Conservation (phyloP, 1,284 basidiomycete genomes). For the Porphyrellus sp. region DNA sequence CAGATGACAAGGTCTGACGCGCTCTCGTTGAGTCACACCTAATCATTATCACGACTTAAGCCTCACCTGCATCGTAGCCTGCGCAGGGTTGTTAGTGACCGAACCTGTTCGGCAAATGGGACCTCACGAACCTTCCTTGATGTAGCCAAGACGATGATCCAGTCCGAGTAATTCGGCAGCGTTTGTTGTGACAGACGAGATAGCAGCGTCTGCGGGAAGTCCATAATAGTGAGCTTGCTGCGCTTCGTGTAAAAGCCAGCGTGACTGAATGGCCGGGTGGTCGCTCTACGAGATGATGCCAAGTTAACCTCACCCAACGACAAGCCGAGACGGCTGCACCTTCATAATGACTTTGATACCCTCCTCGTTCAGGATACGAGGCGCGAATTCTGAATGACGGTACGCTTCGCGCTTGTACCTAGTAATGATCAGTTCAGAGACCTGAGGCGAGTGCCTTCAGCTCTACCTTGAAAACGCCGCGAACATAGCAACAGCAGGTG, state of each 20-base stretch:
- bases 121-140: constrained; percentile 43
- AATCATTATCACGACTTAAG: background rate
- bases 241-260: constrained; percentile 69
- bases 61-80: constrained; percentile 37
- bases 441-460: background rate
- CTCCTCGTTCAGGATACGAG: constrained; percentile 28
- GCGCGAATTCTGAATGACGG: constrained; percentile 42
- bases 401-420: constrained; percentile 69
- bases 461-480: constrained; percentile 56
- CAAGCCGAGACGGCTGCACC: constrained; percentile 26
- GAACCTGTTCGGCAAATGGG: background rate
- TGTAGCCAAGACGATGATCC: constrained; percentile 62
- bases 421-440: background rate
- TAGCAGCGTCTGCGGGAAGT: constrained; percentile 42
- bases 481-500: constrained; percentile 79
- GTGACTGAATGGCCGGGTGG: constrained; percentile 63
- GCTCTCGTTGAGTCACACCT: background rate
- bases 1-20: constrained; percentile 78
- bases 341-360: constrained; percentile 44
- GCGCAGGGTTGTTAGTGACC: constrained; percentile 3
- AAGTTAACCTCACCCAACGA: background rate
- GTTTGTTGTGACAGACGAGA: constrained; percentile 61
- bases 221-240: constrained; percentile 65
- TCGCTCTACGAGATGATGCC: constrained; percentile 48
- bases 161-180: constrained; percentile 64